Percentiles rank a stretch among this genome's conserved stretches.
Conservation (phyloP, 164 flowering plant species). For the Santalum album region DNA sequence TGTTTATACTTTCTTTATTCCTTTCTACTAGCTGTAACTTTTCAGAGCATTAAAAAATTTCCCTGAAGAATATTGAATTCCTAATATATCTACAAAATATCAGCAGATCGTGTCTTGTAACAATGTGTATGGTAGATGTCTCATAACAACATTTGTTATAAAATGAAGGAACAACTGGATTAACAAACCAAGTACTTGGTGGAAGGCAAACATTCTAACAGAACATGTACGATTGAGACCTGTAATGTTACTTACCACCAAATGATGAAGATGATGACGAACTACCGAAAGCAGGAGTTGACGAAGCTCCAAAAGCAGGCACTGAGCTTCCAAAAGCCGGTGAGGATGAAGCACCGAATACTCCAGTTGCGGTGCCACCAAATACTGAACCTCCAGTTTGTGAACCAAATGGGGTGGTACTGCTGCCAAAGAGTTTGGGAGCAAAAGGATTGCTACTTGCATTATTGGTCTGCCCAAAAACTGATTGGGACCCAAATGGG, state of each 20-base stretch:
- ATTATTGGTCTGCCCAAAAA: conserved; percentile 71
- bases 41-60: too few species aligned
- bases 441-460: conserved; percentile 77
- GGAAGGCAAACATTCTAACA: not conserved
- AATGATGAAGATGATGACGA: conserved; percentile 41
- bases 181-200: too few species aligned
- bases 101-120: too few species aligned
- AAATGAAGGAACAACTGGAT: too few species aligned
- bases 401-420: conserved; percentile 67
- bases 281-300: conserved; percentile 71
- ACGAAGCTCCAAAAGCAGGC: conserved; percentile 63
- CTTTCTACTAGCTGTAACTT: too few species aligned
- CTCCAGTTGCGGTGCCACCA: conserved; percentile 92
- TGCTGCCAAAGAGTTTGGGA: conserved; percentile 83
- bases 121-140: too few species aligned
- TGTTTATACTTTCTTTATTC: too few species aligned
- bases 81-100: too few species aligned
- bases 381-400: conserved; percentile 80
- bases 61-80: too few species aligned
- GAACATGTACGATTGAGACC: not conserved
- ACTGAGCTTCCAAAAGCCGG: conserved; percentile 67
- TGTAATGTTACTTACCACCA: conserved; percentile 37
- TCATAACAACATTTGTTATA: too few species aligned
- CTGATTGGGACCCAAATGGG: conserved; percentile 75
- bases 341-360: conserved; percentile 76